These are phyloP conservation scores for Sistotremastrum suecicum DNA, from an alignment of 768 basidiomycete genomes.

Conservation along the genomic window DNA sequence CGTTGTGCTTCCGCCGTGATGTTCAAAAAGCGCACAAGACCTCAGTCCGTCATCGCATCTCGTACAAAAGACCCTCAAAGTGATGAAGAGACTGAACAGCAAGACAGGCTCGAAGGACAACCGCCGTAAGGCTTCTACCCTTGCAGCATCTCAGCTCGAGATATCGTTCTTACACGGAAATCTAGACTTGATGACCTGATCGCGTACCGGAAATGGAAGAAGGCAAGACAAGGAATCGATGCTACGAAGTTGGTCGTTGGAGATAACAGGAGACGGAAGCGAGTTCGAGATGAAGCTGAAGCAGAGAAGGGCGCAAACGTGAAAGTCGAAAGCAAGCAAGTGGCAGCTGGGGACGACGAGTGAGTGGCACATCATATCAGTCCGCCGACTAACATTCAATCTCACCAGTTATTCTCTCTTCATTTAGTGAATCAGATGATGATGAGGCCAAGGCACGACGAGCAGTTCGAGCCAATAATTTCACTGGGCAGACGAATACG, in stretches of 20 bases:
- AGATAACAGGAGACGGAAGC: conserved; percentile 62
- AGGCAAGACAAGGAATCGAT: conserved; percentile 72
- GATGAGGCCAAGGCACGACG: conserved; percentile 58
- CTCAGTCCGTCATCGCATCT: conserved; percentile 24
- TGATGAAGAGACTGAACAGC: conserved; percentile 14
- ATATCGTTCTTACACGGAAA: background rate
- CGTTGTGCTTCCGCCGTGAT: conserved; percentile 25
- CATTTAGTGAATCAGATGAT: conserved; percentile 42
- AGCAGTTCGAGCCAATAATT: conserved; percentile 76
- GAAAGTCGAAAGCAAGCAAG: conserved; percentile 29
- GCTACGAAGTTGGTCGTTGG: conserved; percentile 73
- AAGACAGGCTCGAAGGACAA: conserved; percentile 12
- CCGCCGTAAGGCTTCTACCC: conserved; percentile 31
- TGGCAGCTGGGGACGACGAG: conserved; percentile 40
- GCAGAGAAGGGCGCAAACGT: conserved; percentile 35
- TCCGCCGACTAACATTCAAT: background rate
- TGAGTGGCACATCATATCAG: conserved; percentile 19
- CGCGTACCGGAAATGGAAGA: conserved; percentile 65
- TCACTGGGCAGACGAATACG: conserved; percentile 92
- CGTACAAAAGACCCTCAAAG: conserved; percentile 20
- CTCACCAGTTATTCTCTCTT: background rate
- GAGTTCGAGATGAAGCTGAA: conserved; percentile 26
- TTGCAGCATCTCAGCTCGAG: background rate
- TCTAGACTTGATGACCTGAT: conserved; percentile 68
- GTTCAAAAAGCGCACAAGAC: conserved; percentile 59